Evolutionary conservation across 2,329 filamentous ascomycete genomes (phyloP).

Genomic region (Verticillium alfalfae): DNA sequence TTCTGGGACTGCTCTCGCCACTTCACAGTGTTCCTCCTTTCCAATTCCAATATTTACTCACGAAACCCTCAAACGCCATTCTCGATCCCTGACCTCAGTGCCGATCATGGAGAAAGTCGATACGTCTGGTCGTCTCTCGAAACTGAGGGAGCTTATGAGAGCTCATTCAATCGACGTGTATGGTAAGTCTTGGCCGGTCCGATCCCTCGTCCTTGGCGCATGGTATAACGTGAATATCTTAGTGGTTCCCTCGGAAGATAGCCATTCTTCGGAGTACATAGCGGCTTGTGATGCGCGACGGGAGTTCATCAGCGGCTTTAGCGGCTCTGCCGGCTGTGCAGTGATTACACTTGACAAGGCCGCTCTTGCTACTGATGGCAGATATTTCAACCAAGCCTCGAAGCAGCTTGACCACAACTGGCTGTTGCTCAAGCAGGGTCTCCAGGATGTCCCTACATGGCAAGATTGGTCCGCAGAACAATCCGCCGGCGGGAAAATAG

Average conservation of each 20-base stretch:
- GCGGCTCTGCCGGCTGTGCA: constrained; percentile 89
- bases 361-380: constrained; percentile 86
- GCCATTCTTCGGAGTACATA: constrained; percentile 97
- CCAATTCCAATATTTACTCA: not conserved
- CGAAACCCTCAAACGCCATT: not conserved
- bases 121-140: constrained; percentile 69
- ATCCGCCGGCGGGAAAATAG: constrained; percentile 77
- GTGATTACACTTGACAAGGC: constrained; percentile 83
- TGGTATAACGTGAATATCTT: constrained; percentile 23
- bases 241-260: constrained; percentile 97
- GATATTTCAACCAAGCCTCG: constrained; percentile 95
- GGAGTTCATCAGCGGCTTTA: constrained; percentile 90
- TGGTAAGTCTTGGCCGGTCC: constrained; percentile 48
- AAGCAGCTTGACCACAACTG: constrained; percentile 91
- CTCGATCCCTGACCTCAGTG: not conserved
- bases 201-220: constrained; percentile 16
- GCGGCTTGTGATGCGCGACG: constrained; percentile 89
- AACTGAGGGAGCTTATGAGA: constrained; percentile 81
- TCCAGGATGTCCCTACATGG: constrained; percentile 93
- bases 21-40: not conserved
- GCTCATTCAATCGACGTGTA: constrained; percentile 85
- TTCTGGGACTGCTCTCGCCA: not conserved
- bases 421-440: constrained; percentile 84
- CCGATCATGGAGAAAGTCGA: constrained; percentile 68
- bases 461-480: constrained; percentile 92